Evolutionary conservation across 768 basidiomycete species (phyloP).

Genomic region (Boletus huronensis): DNA sequence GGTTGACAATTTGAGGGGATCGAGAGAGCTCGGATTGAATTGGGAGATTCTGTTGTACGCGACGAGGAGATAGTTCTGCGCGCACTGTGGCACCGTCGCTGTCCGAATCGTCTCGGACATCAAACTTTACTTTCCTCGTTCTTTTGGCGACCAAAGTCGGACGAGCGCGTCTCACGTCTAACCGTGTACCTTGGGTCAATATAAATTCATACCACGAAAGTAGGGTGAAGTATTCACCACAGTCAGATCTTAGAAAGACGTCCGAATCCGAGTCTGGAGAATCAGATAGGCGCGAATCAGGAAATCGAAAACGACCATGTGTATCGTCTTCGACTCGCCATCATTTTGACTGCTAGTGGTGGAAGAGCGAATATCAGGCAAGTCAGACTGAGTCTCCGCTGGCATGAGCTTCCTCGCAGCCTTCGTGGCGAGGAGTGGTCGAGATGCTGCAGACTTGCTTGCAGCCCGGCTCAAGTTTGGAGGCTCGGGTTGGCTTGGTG

Average conservation of each 20-base stretch:
- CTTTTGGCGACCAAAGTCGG: neutral
- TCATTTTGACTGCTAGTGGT: conserved; percentile 1
- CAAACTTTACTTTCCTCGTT: conserved; percentile 18
- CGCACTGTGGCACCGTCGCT: conserved; percentile 17
- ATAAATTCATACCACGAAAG: neutral
- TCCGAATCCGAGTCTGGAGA: conserved; percentile 19
- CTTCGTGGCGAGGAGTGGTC: conserved; percentile 1
- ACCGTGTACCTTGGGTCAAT: neutral
- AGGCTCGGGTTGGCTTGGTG: conserved; percentile 1
- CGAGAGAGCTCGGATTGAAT: neutral
- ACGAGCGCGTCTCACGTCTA: conserved; percentile 5
- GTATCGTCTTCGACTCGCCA: conserved; percentile 6
- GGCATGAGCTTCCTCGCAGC: conserved; percentile 15
- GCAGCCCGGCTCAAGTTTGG: neutral
- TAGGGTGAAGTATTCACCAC: neutral
- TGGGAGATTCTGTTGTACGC: neutral
- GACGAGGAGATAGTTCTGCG: conserved; percentile 4
- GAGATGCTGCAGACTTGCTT: neutral
- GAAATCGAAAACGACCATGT: neutral
- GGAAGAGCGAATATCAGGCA: conserved; percentile 4
- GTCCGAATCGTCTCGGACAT: conserved; percentile 5
- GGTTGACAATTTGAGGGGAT: neutral
- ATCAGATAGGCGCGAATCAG: neutral
- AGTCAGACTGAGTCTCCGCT: neutral
- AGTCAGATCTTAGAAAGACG: neutral